These are phyloP conservation scores for Physcomitrium patens DNA, from an alignment of 225 moss, liverwort and hornwort genomes.

Conservation along the genomic window DNA sequence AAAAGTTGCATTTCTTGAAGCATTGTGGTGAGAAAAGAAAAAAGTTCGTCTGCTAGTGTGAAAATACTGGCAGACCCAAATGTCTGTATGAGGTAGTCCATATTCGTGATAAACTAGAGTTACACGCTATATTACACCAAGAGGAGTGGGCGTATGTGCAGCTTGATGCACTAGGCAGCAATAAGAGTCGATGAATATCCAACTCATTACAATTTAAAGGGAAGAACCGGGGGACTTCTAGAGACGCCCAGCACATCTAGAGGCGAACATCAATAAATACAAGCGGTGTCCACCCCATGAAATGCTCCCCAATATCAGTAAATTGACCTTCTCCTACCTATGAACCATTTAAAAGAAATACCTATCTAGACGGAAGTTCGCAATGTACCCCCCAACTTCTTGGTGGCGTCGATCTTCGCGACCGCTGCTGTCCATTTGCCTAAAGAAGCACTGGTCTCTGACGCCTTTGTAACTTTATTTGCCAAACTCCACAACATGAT, in stretches of 20 bases:
- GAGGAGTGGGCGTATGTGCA: constrained; percentile 28
- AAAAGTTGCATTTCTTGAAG: too few species aligned
- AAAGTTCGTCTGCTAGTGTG: too few species aligned
- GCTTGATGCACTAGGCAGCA: constrained; percentile 20
- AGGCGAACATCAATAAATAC: constrained; percentile 36
- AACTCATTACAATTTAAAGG: constrained; percentile 36
- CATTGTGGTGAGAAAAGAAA: too few species aligned
- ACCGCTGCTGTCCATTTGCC: constrained; percentile 53
- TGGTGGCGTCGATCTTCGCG: constrained; percentile 46
- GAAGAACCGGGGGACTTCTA: constrained; percentile 22
- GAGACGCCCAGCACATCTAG: neutral
- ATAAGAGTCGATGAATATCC: constrained; percentile 24
- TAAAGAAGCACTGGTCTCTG: constrained; percentile 48
- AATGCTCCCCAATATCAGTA: constrained; percentile 34
- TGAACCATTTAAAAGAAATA: constrained; percentile 16
- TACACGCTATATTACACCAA: constrained; percentile 35
- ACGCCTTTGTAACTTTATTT: constrained; percentile 56
- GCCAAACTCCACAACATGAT: constrained; percentile 97
- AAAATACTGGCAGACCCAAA: neutral
- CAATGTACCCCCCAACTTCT: constrained; percentile 34
- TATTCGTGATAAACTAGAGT: constrained; percentile 25
- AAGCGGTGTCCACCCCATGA: constrained; percentile 33
- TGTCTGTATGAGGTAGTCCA: neutral
- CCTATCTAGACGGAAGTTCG: constrained; percentile 31
- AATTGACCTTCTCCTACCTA: constrained; percentile 28